Conservation (phyloP, 495 filamentous ascomycete genomes). For the Penicillium ucsense region DNA sequence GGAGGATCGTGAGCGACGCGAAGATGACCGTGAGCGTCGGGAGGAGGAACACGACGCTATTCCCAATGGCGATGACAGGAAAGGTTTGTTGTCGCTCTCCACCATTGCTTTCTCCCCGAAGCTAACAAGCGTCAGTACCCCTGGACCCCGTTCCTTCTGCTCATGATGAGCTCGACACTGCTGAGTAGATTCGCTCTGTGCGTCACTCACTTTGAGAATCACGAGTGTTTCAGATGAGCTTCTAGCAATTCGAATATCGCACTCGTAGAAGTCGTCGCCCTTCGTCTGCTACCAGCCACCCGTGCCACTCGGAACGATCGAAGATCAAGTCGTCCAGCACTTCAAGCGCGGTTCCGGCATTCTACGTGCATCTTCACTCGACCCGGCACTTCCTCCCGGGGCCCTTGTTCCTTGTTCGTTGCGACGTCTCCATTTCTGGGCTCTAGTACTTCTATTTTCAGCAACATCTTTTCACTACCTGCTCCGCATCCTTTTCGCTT, state of each 20-base stretch:
- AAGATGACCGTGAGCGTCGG: constrained; percentile 52
- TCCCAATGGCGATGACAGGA: constrained; percentile 60
- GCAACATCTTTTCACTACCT: too few species aligned
- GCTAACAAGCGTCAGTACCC: constrained; percentile 24
- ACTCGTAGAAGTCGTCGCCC: too few species aligned
- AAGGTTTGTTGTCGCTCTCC: constrained; percentile 53
- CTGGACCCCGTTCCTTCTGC: constrained; percentile 71
- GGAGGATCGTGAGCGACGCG: constrained; percentile 57
- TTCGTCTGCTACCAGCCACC: too few species aligned
- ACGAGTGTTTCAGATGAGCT: background rate
- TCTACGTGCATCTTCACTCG: too few species aligned
- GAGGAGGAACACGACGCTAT: constrained; percentile 44
- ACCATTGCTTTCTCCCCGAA: background rate
- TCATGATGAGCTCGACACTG: constrained; percentile 95
- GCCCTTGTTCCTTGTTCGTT: too few species aligned
- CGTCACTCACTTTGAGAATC: constrained; percentile 1
- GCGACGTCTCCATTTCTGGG: too few species aligned
- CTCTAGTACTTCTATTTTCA: too few species aligned
- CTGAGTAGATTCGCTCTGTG: constrained; percentile 56
- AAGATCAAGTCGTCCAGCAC: too few species aligned
- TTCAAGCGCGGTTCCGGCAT: too few species aligned
- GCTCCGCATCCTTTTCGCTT: too few species aligned
- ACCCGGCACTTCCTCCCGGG: too few species aligned
- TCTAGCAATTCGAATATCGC: background rate
- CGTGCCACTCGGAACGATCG: too few species aligned